Evolutionary conservation across 2,329 filamentous ascomycete species (phyloP), one percentile per base, ranked within the genome.

Genomic region (Ceratocystis ficicola): DNA sequence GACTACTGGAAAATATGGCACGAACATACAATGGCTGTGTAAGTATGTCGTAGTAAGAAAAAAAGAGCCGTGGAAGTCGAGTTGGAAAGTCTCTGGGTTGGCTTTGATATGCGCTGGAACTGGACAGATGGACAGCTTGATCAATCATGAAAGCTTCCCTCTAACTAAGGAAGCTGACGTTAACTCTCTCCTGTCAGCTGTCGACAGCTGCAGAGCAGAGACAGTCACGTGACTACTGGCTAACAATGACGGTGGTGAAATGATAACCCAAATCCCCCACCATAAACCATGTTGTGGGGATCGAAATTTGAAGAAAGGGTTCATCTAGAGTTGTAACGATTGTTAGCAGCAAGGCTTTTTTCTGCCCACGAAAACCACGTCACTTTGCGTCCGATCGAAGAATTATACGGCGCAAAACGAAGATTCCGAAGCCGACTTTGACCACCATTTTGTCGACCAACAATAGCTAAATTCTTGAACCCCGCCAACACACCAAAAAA

Each of bases 71-170:
- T 59, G 15, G n/a, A 59, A 32, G 22, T 25, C 17, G 28, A 30
- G 55, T 59, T 36, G 55, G n/a, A 8, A 20, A 17, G 55, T 8
- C 55, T 36, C 36, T 59, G 28, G 28, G 8, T 15, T 30, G 61
- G 12, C 44, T 63, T 32, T 50, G 61, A 8, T 48, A 30, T 30
- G 44, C 30, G 55, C 28, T 52, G 57, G 64, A 68, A 68, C 44
- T 66, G 66, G 66, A 65, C 66, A 68, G 60, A 64, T 68, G 66
- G 63, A 68, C 66, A 68, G 66, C 66, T 68, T 68, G 52, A 28
- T 44, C 52, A 68, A 64, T 65, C 66, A 65, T 36, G 62, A 65
- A 62, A 63, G 59, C 46, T 67, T 44, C 36, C 65, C 50, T 55
- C 61, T 46, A 67, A 52, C 55, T 50, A 44, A 28, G 65, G 28